phyloP scores from a whole-genome alignment of 306 rosid genomes.

The Cicer arietinum region DNA sequence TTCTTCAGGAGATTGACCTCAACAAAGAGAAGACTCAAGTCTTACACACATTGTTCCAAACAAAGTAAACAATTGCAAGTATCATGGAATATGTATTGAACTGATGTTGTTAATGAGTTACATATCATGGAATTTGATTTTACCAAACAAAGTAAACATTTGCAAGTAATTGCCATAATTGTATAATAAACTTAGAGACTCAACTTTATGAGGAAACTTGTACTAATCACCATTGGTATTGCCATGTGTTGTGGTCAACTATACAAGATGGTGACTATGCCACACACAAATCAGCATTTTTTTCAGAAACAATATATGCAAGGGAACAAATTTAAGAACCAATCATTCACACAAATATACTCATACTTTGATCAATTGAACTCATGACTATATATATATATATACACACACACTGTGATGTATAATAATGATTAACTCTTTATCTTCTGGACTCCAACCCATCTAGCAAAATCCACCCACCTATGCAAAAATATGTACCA shows the following conservation, averaged over 20 bases:
- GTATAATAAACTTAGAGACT: not conserved
- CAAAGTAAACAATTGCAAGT: too few relatives aligned
- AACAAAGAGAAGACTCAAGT: too few relatives aligned
- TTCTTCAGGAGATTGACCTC: too few relatives aligned
- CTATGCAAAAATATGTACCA: conserved; percentile 45
- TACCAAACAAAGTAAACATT: not conserved
- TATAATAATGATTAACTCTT: conserved; percentile 43
- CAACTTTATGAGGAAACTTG: not conserved
- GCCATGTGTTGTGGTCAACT: not conserved
- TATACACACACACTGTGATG: too few relatives aligned
- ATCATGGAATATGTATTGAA: too few relatives aligned
- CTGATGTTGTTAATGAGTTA: too few relatives aligned
- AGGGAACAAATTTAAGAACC: conserved; percentile 17
- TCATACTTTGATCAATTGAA: too few relatives aligned
- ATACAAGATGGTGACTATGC: not conserved
- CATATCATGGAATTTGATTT: not conserved
- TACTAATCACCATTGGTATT: not conserved
- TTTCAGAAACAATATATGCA: not conserved
- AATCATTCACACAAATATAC: not conserved
- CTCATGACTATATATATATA: too few relatives aligned
- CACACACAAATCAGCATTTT: conserved; percentile 9
- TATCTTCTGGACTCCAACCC: conserved; percentile 80
- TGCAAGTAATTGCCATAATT: not conserved
- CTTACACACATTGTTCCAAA: too few relatives aligned
- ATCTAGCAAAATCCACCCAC: conserved; percentile 92